Evolutionary conservation across 2,329 filamentous ascomycete genomes (phyloP).

Genomic region (Microsporum ferrugineum): DNA sequence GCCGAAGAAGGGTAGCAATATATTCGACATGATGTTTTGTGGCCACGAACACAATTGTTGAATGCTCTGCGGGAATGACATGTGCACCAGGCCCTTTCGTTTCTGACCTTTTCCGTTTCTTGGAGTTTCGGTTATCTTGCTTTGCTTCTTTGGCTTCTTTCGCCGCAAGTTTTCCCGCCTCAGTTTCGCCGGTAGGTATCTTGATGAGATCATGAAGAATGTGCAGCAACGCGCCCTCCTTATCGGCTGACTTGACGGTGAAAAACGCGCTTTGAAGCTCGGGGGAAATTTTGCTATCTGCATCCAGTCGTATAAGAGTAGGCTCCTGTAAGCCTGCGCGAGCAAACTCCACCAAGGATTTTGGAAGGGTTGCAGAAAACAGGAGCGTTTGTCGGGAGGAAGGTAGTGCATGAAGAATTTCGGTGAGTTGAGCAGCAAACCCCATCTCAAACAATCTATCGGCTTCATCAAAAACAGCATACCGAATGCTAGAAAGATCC

Average conservation of each 20-base stretch:
- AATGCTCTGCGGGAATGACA: conserved; percentile 72
- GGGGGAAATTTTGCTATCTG: conserved; percentile 89
- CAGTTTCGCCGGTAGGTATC: conserved; percentile 60
- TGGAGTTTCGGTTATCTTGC: conserved; percentile 31
- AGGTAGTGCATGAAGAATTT: conserved; percentile 84
- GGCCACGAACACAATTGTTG: conserved; percentile 86
- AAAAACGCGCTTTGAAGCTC: conserved; percentile 96
- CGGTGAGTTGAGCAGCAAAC: conserved; percentile 82
- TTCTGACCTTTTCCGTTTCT: conserved; percentile 40
- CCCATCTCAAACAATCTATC: conserved; percentile 98
- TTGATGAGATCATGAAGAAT: conserved; percentile 86
- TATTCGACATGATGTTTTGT: conserved; percentile 99
- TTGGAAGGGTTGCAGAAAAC: conserved; percentile 90
- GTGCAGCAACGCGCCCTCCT: conserved; percentile 83
- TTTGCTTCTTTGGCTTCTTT: conserved; percentile 40
- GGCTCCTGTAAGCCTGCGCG: conserved; percentile 87
- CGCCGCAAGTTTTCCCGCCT: conserved; percentile 37
- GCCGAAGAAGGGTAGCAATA: conserved; percentile 63
- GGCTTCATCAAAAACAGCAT: conserved; percentile 95
- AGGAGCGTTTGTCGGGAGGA: conserved; percentile 75
- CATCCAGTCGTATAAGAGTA: conserved; percentile 76
- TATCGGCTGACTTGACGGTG: conserved; percentile 79
- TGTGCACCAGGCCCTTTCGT: conserved; percentile 42
- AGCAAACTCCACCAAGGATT: conserved; percentile 90
- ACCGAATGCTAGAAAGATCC: conserved; percentile 79